Conservation (phyloP, 768 basidiomycete species). For the Sporobolomyces roseus region DNA sequence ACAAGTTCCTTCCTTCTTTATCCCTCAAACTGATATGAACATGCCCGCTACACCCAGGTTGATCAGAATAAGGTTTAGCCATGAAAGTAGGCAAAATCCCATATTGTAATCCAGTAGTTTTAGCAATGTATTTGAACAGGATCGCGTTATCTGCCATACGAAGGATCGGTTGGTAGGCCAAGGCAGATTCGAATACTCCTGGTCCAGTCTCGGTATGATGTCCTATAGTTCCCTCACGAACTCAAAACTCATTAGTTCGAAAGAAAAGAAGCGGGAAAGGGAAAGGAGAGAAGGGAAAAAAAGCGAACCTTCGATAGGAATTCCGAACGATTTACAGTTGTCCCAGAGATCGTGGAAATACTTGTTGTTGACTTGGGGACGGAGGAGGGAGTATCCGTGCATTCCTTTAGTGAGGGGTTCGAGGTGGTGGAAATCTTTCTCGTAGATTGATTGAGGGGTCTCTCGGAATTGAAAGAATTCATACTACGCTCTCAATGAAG, state of each 20-base stretch:
- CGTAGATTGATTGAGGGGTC: conserved; percentile 67
- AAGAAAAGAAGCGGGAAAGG: not conserved
- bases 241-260: not conserved
- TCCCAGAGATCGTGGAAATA: conserved; percentile 91
- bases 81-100: conserved; percentile 88
- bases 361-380: conserved; percentile 61
- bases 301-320: conserved; percentile 86
- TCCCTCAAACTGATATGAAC: conserved; percentile 84
- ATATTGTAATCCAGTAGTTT: conserved; percentile 83
- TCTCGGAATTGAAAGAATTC: conserved; percentile 64
- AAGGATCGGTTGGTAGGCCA: conserved; percentile 72
- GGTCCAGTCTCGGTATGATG: conserved; percentile 75
- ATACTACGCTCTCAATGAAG: too few relatives aligned
- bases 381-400: conserved; percentile 88
- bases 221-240: not conserved
- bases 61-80: conserved; percentile 53
- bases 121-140: conserved; percentile 86
- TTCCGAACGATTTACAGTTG: conserved; percentile 63
- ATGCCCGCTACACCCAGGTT: conserved; percentile 95
- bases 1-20: conserved; percentile 65
- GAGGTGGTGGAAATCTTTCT: conserved; percentile 73
- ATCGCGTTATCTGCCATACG: conserved; percentile 88
- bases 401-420: conserved; percentile 87
- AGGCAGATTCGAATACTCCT: conserved; percentile 58
- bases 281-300: conserved; percentile 39